Percentiles rank a stretch among this genome's conserved stretches.
These are phyloP conservation scores for Bolboschoenoplectus hybrid DNA, from an alignment of 202 grass and related monocot species.

Conservation along the genomic window DNA sequence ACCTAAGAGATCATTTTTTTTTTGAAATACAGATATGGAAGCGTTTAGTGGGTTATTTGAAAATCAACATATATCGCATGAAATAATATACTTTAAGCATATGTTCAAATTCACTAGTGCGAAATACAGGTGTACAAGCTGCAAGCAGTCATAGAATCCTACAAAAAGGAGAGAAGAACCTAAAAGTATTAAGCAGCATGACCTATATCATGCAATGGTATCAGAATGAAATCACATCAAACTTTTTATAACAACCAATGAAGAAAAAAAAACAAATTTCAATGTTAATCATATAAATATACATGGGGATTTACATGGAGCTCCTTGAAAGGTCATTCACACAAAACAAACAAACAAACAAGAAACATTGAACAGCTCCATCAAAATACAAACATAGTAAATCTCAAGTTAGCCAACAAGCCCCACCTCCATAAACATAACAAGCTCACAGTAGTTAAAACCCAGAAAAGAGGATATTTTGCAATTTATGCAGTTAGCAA, in stretches of 20 bases:
- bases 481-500: neutral
- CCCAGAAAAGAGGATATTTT: slow-evolving; percentile 7
- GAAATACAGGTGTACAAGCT: neutral
- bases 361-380: too few relatives aligned
- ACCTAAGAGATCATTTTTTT: neutral
- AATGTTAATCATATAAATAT: neutral
- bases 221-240: neutral
- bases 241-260: neutral
- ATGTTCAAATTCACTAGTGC: neutral
- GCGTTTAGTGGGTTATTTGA: neutral
- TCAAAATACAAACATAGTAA: slow-evolving; percentile 22
- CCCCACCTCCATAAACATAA: neutral
- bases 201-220: neutral
- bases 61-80: neutral
- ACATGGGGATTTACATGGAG: neutral
- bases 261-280: neutral
- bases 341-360: neutral
- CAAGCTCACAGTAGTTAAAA: neutral
- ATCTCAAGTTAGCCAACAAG: slow-evolving; percentile 5
- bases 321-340: neutral
- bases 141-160: neutral
- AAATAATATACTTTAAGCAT: neutral
- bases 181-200: neutral
- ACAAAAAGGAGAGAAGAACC: neutral
- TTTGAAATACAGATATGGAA: neutral